phyloP scores from a whole-genome alignment of 352 stramenopile species.

The Phytophthora crassamura region DNA sequence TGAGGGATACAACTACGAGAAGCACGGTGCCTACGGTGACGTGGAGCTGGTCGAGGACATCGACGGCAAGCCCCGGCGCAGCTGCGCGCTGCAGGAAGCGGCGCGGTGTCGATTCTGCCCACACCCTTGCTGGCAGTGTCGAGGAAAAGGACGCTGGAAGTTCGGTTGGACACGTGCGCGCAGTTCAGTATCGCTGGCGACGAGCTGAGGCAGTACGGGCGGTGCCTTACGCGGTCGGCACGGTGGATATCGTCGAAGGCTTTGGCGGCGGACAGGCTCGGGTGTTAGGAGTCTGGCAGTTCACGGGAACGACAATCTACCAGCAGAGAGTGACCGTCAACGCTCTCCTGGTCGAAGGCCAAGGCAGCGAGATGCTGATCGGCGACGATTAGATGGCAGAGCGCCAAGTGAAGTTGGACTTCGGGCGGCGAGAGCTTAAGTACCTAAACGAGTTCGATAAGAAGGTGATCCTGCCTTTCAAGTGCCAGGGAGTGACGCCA shows the following conservation, averaged over 20 bases:
- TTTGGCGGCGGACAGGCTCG: neutral
- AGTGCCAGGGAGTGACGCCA: neutral
- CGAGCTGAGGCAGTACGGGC: neutral
- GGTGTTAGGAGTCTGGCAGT: neutral
- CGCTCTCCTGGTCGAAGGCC: neutral
- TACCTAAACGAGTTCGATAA: neutral
- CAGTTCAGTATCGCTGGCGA: neutral
- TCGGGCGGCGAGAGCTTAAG: neutral
- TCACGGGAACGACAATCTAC: slow-evolving; percentile 1
- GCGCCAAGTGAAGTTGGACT: neutral
- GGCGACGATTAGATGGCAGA: neutral
- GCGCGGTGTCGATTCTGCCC: neutral
- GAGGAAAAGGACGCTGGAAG: neutral
- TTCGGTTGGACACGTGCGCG: neutral
- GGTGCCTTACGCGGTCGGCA: neutral
- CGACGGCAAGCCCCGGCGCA: neutral
- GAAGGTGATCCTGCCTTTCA: slow-evolving; percentile 1
- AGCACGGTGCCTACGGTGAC: neutral
- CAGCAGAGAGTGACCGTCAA: neutral
- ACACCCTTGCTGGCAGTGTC: neutral
- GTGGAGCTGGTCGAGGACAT: neutral
- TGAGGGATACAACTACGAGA: slow-evolving; percentile 20
- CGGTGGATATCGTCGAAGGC: neutral
- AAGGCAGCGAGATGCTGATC: slow-evolving; percentile 1
- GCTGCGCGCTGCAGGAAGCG: neutral